Conservation (phyloP, 768 basidiomycete species). For the Russula vinacea region DNA sequence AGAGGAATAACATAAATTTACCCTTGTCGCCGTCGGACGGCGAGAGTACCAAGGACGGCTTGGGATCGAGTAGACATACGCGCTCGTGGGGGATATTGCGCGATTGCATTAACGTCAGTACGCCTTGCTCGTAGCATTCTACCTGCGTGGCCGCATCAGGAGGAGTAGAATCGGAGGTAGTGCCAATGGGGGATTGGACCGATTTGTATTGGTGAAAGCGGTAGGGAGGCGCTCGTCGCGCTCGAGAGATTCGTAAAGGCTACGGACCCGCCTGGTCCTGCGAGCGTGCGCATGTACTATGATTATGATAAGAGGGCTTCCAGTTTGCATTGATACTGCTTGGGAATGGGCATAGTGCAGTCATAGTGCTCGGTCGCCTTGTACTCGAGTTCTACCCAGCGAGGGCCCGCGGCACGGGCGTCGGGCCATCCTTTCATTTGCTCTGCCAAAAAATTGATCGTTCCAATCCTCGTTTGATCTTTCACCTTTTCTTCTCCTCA, state of each 20-base stretch:
- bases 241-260: slow-evolving; percentile 85
- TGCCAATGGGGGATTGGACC: too few relatives aligned
- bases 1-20: slow-evolving; percentile 83
- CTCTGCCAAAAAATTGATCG: slow-evolving; percentile 44
- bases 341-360: too few relatives aligned
- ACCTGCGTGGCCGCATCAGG: slow-evolving; percentile 14
- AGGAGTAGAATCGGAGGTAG: neutral
- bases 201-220: slow-evolving; percentile 33
- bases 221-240: slow-evolving; percentile 59
- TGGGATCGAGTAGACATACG: slow-evolving; percentile 94
- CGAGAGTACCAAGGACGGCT: slow-evolving; percentile 61
- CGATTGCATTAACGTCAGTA: slow-evolving; percentile 57
- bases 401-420: slow-evolving; percentile 67
- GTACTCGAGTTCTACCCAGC: slow-evolving; percentile 94
- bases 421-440: slow-evolving; percentile 94
- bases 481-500: too few relatives aligned
- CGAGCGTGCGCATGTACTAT: slow-evolving; percentile 81
- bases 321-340: neutral
- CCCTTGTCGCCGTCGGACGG: slow-evolving; percentile 66
- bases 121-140: slow-evolving; percentile 48
- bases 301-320: neutral
- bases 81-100: slow-evolving; percentile 46
- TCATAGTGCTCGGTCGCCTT: slow-evolving; percentile 45
- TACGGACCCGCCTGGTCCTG: slow-evolving; percentile 60
- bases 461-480: too few relatives aligned